Conservation (phyloP, 176 grass and related monocot species). For the Canna indica region DNA sequence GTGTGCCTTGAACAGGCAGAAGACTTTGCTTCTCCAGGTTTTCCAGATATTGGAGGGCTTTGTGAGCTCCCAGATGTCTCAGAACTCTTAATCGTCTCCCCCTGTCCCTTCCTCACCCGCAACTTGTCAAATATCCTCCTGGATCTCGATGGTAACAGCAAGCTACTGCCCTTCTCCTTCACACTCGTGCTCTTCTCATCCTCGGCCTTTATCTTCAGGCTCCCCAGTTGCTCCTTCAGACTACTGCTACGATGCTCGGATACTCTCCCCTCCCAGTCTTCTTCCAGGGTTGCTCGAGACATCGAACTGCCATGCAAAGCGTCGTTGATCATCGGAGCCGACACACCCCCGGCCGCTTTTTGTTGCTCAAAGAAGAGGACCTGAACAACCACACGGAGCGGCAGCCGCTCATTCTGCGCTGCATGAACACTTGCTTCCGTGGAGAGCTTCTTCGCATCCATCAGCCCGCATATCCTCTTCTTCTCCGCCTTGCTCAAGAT, state of each 20-base stretch:
- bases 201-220: slow-evolving; percentile 32
- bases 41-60: slow-evolving; percentile 58
- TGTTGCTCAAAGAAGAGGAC: slow-evolving; percentile 95
- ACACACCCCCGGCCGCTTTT: slow-evolving; percentile 10
- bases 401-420: slow-evolving; percentile 81
- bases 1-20: slow-evolving; percentile 46
- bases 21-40: slow-evolving; percentile 59
- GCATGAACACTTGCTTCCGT: slow-evolving; percentile 61
- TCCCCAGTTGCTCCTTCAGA: slow-evolving; percentile 40
- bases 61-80: slow-evolving; percentile 93
- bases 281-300: slow-evolving; percentile 19
- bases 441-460: slow-evolving; percentile 89
- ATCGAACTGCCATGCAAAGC: slow-evolving; percentile 12
- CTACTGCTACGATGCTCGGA: slow-evolving; percentile 37
- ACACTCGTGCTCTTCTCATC: slow-evolving; percentile 43
- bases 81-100: slow-evolving; percentile 58
- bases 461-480: slow-evolving; percentile 63
- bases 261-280: slow-evolving; percentile 29
- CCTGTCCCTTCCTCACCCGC: slow-evolving; percentile 63
- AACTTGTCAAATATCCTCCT: slow-evolving; percentile 92
- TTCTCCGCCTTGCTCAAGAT: slow-evolving; percentile 64
- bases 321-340: slow-evolving; percentile 6
- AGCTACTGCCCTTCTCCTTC: slow-evolving; percentile 41
- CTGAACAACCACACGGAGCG: slow-evolving; percentile 84
- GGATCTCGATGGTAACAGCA: slow-evolving; percentile 61